phyloP scores from a whole-genome alignment of 1,284 basidiomycete genomes.

The Leccinum cinnamomeum region DNA sequence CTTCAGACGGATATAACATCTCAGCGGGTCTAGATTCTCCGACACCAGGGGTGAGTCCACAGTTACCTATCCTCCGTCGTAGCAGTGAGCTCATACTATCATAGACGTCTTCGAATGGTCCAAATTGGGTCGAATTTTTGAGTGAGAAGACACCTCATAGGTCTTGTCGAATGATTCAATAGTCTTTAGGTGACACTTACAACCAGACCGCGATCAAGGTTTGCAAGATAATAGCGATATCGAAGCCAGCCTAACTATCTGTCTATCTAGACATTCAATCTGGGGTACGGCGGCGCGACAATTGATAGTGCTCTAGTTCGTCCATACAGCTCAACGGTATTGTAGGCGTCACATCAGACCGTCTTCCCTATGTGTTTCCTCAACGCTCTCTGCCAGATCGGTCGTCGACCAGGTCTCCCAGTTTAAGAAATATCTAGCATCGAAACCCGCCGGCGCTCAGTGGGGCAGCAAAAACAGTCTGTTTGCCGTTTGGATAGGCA shows the following conservation, averaged over 20 bases:
- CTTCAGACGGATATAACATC: slow-evolving; percentile 55
- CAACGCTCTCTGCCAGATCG: slow-evolving; percentile 35
- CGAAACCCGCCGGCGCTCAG: slow-evolving; percentile 49
- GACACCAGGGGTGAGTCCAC: slow-evolving; percentile 34
- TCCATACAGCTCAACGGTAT: slow-evolving; percentile 51
- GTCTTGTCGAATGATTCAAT: too few relatives aligned
- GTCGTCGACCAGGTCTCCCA: slow-evolving; percentile 62
- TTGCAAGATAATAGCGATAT: not conserved
- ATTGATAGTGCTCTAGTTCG: slow-evolving; percentile 61
- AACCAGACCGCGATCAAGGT: slow-evolving; percentile 59
- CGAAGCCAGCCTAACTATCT: not conserved
- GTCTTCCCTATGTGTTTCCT: not conserved
- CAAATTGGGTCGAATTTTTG: too few relatives aligned
- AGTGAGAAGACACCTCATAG: too few relatives aligned
- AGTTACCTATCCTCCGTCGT: too few relatives aligned
- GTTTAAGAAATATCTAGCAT: slow-evolving; percentile 52
- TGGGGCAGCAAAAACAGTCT: slow-evolving; percentile 43
- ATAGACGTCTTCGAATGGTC: too few relatives aligned
- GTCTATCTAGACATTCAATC: slow-evolving; percentile 49
- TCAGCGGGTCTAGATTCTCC: slow-evolving; percentile 56
- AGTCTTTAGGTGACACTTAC: slow-evolving; percentile 41
- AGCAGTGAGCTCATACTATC: too few relatives aligned
- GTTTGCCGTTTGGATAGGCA: slow-evolving; percentile 63
- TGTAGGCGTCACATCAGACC: not conserved
- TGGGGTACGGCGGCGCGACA: slow-evolving; percentile 63